Base-by-base conservation (phyloP, 257 asterid genomes). In the Marsdenia floribunda region DNA sequence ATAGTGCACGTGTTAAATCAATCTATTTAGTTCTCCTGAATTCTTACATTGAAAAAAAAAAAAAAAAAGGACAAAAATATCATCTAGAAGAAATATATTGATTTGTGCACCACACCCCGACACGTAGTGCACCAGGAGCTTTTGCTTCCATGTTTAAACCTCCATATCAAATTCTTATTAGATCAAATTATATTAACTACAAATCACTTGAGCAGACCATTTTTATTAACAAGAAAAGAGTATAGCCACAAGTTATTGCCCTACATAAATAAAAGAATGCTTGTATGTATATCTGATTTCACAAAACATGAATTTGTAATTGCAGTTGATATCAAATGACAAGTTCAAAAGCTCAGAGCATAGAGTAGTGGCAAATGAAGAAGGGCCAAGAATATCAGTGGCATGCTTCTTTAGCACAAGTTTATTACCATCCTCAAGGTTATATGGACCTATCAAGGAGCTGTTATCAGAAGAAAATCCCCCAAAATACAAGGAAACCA, bases 271-370 rank as follows among this genome's bases (percentile, higher is more conserved):
- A 11, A 37, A 65, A 1, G 24, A 33, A 65, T 16, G 14, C 37
- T 42, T 6, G 3, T 66, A n/a, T n/a, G n/a, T n/a, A n/a, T 15
- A 40, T 35, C 33, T 29, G 33, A 29, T 66, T 66, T 40, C 19
- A 11, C 53, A 6, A 66, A 6, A 6, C 71, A 42, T 6, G 5
- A 10, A 58, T 42, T 26, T n/a, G 46, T 44, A 40, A 13, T 29
- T 65, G 47, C 79, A 76, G 79, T 74, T 76, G 3, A 37, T 76
- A 6, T n/a, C 75, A 50, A 76, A 76, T 42, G 79, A 76, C 47
- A 76, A 61, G 40, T 76, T 68, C 75, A 76, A 69, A 74, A 69
- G 75, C 38, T 59, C 57, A 11, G 74, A 76, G 2, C 79, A 76
- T 53, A 69, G 79, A 46, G 79, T 76, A 14, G 15, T 76, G 74